A percentile compares a stretch with the other conserved stretches of the same genome.
Evolutionary conservation across 306 rosid genomes (phyloP).

Genomic region (Prosopis cineraria): DNA sequence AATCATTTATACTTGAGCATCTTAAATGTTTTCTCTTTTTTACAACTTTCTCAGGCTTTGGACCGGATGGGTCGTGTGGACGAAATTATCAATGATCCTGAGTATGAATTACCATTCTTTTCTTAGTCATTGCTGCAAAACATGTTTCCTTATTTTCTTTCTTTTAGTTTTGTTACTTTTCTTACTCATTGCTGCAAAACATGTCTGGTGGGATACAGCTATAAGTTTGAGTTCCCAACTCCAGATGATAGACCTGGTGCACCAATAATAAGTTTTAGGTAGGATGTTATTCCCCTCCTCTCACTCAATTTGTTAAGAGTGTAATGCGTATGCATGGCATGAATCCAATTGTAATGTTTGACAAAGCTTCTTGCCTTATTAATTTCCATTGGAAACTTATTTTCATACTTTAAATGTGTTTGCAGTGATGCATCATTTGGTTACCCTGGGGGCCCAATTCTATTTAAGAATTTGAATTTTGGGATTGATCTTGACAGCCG

Average conservation of each 20-base stretch:
- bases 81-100: constrained; percentile 93
- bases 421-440: constrained; percentile 99
- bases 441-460: constrained; percentile 89
- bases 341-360: constrained; percentile 20
- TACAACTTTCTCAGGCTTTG: constrained; percentile 66
- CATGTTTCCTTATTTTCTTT: constrained; percentile 1
- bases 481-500: constrained; percentile 99
- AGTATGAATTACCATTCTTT: constrained; percentile 60
- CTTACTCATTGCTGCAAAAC: too few species aligned
- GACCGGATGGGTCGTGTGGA: constrained; percentile 93
- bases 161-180: constrained; percentile 30
- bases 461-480: constrained; percentile 91
- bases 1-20: constrained; percentile 16
- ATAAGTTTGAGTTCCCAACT: constrained; percentile 98
- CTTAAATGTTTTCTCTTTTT: constrained; percentile 17
- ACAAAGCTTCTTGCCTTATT: not conserved
- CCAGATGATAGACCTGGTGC: constrained; percentile 99
- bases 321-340: constrained; percentile 22
- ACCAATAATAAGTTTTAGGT: constrained; percentile 99
- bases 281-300: constrained; percentile 12
- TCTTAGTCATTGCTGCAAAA: constrained; percentile 15
- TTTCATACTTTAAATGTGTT: constrained; percentile 12
- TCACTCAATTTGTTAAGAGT: constrained; percentile 16
- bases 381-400: constrained; percentile 16
- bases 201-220: constrained; percentile 61